Base-by-base conservation (phyloP, 768 basidiomycete genomes). In the Boletus reticulatus region DNA sequence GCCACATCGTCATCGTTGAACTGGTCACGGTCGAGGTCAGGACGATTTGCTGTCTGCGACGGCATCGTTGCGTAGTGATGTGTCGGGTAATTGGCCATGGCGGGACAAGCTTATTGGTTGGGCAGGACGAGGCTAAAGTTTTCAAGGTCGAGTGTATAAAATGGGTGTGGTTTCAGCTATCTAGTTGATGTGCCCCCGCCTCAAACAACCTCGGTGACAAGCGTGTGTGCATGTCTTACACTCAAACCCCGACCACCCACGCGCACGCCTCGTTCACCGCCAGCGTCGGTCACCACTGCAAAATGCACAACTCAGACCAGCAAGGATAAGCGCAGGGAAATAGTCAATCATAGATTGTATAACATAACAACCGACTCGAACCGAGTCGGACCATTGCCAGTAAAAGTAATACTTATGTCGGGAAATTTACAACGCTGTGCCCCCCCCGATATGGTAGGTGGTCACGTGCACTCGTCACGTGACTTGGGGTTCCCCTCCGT, bases 1-100 rank as follows among this genome's bases (percentile, higher is more conserved):
- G 64, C 60, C 39, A 58, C 59, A 19, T 69, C 67, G 31, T 72
- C 65, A 29, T 72, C 76, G 58, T 73, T 73, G 7, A 58, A 57
- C n/a, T 60, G 61, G 43, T 72, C 70, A 24, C 58, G 58, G 29
- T 71, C 70, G 52, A 61, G 60, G 45, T 69, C 67, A 4, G 44
- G 8, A 12, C 50, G 49, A 42, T 17, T 55, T 16, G 64, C n/a
- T 8, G 44, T 4, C 36, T 62, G 65, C 9, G 65, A 43, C 4
- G 66, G 52, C 55, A 66, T 50, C 6, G 63, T 60, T 7, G 63
- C 53, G 36, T 72, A 69, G 22, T 65, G 55, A 62, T 72, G 67
- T 4, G 65, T 55, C 11, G 62, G 47, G 52, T 68, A 71, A 55
- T 61, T 71, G 39, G 67, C 60, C 69, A 71, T 70, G 47, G 52